Evolutionary conservation across 2,329 filamentous ascomycete genomes (phyloP).

Genomic region (Colletotrichum sidae): DNA sequence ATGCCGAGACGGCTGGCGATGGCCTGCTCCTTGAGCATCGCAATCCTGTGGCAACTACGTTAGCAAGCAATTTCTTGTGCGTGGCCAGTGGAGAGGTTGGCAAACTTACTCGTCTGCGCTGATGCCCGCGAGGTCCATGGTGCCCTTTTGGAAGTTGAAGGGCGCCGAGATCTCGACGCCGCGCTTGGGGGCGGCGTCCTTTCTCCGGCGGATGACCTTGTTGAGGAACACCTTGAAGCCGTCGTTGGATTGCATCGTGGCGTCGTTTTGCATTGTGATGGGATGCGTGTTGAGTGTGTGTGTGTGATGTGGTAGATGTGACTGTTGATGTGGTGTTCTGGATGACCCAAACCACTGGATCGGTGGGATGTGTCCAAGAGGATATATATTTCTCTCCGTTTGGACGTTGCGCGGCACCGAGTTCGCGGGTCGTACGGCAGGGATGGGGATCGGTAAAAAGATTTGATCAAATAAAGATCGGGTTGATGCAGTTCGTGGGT

Average conservation of each 20-base stretch:
- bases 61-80: no score
- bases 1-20: conserved; percentile 61
- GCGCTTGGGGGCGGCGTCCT: conserved; percentile 51
- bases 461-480: no score
- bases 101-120: conserved; percentile 68
- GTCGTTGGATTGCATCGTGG: conserved; percentile 48
- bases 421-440: no score
- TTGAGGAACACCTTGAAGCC: conserved; percentile 58
- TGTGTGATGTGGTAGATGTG: neutral
- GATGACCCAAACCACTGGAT: neutral
- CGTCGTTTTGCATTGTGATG: conserved; percentile 28
- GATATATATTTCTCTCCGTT: conserved; percentile 12
- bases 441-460: no score
- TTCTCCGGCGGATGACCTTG: conserved; percentile 58
- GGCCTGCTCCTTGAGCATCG: conserved; percentile 64
- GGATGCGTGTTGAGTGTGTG: conserved; percentile 1
- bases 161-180: conserved; percentile 65
- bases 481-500: no score
- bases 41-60: conserved; percentile 51
- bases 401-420: neutral
- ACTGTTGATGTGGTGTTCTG: conserved; percentile 2
- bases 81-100: neutral
- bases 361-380: neutral
- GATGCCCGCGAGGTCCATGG: conserved; percentile 64
- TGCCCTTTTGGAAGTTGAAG: conserved; percentile 68